phyloP scores from a whole-genome alignment of 2,329 filamentous ascomycete species.

The Anisogramma anomala region DNA sequence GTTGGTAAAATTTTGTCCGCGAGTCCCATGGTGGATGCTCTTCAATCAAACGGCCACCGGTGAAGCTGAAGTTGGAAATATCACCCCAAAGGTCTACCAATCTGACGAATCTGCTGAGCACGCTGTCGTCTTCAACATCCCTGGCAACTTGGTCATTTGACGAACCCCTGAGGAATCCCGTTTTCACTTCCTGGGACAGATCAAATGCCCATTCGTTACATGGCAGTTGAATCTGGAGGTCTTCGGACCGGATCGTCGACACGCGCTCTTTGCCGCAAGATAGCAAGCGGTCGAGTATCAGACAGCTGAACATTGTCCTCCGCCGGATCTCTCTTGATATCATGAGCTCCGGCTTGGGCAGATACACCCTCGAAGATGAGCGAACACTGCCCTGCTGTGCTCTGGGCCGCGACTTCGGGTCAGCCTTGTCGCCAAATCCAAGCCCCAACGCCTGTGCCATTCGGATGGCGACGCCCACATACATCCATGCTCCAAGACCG shows the following conservation, averaged over 20 bases:
- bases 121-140: slow-evolving; percentile 31
- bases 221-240: slow-evolving; percentile 54
- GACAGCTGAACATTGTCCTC: slow-evolving; percentile 64
- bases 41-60: slow-evolving; percentile 40
- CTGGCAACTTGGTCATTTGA: slow-evolving; percentile 16
- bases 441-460: slow-evolving; percentile 52
- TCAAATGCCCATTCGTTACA: slow-evolving; percentile 56
- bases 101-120: slow-evolving; percentile 41
- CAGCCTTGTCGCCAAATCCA: slow-evolving; percentile 41
- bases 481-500: slow-evolving; percentile 54
- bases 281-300: slow-evolving; percentile 59
- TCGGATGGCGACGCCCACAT: slow-evolving; percentile 51
- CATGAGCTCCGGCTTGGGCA: slow-evolving; percentile 26
- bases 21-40: slow-evolving; percentile 47
- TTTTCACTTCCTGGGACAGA: slow-evolving; percentile 45
- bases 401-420: slow-evolving; percentile 9
- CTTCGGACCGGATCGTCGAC: slow-evolving; percentile 45
- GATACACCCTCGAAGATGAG: not conserved
- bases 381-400: slow-evolving; percentile 5
- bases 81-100: slow-evolving; percentile 49
- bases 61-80: slow-evolving; percentile 44
- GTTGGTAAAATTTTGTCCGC: slow-evolving; percentile 40
- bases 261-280: slow-evolving; percentile 52
- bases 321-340: slow-evolving; percentile 53
- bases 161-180: slow-evolving; percentile 32